Conservation (phyloP, 257 asterid genomes). For the Paraleonurus japonicus region DNA sequence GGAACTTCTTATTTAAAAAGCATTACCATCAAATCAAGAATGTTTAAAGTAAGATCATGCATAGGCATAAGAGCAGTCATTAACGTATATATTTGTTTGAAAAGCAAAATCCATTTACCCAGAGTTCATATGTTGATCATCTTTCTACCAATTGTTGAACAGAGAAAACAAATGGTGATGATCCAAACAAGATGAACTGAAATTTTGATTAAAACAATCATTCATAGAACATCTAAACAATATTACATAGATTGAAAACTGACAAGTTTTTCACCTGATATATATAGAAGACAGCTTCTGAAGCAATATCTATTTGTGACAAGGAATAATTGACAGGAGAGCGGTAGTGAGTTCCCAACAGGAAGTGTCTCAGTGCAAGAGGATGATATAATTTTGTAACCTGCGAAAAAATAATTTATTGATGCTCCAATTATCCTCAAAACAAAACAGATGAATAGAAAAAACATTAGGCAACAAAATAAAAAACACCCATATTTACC, state of each 20-base stretch:
- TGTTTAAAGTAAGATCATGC: neutral
- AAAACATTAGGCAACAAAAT: slow-evolving; percentile 35
- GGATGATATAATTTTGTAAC: slow-evolving; percentile 80
- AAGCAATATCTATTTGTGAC: slow-evolving; percentile 68
- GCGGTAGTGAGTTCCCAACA: slow-evolving; percentile 81
- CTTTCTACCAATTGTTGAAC: neutral
- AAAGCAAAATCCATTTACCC: neutral
- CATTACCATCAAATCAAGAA: slow-evolving; percentile 11
- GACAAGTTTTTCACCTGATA: slow-evolving; percentile 55
- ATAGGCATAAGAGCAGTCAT: neutral
- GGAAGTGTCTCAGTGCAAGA: slow-evolving; percentile 77
- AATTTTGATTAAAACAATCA: neutral
- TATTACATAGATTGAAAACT: neutral
- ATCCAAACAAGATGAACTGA: slow-evolving; percentile 12
- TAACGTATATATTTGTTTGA: neutral
- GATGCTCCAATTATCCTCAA: slow-evolving; percentile 17
- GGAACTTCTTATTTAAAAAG: neutral
- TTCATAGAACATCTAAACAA: neutral
- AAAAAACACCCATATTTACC: slow-evolving; percentile 39
- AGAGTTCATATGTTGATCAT: slow-evolving; percentile 3
- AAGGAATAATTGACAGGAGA: slow-evolving; percentile 82
- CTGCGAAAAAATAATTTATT: slow-evolving; percentile 42
- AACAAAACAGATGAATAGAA: slow-evolving; percentile 25
- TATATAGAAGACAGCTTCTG: slow-evolving; percentile 70
- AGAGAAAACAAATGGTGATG: neutral